Conservation (phyloP, 352 stramenopile species). For the Globisporangium splendens region DNA sequence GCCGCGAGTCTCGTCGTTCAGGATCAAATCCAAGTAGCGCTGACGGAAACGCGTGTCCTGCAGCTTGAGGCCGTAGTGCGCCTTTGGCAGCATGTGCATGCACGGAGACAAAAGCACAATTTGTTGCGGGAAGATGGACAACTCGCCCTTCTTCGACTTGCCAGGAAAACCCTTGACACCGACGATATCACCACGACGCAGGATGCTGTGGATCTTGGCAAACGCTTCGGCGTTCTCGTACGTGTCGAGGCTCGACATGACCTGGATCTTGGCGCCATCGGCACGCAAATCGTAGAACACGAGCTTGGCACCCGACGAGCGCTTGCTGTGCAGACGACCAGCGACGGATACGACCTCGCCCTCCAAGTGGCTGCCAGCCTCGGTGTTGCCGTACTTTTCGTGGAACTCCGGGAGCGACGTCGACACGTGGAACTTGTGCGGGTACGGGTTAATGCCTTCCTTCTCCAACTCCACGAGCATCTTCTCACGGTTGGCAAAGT, state of each 20-base stretch:
- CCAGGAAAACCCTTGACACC: conserved; percentile 92
- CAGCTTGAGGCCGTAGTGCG: conserved; percentile 62
- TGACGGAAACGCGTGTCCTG: conserved; percentile 88
- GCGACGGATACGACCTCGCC: conserved; percentile 90
- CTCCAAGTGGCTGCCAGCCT: conserved; percentile 81
- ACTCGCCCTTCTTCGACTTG: conserved; percentile 98
- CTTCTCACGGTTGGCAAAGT: conserved; percentile 95
- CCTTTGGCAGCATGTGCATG: conserved; percentile 85
- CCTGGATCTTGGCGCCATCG: conserved; percentile 94
- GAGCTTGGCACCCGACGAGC: conserved; percentile 94
- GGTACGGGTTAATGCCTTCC: conserved; percentile 94
- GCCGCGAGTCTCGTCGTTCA: conserved; percentile 91
- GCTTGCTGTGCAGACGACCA: conserved; percentile 94
- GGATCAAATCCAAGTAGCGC: conserved; percentile 96
- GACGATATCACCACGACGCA: conserved; percentile 97
- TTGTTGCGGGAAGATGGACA: conserved; percentile 94
- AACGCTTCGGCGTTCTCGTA: conserved; percentile 61
- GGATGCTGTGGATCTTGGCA: conserved; percentile 79
- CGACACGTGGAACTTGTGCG: conserved; percentile 98
- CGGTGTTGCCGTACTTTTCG: conserved; percentile 71
- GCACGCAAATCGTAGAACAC: conserved; percentile 98
- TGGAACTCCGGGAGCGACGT: conserved; percentile 94
- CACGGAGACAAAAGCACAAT: conserved; percentile 77
- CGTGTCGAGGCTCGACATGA: conserved; percentile 92
- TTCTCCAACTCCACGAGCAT: conserved; percentile 89